Conservation (phyloP, 1,284 basidiomycete species). For the Puccinia sorghi region DNA sequence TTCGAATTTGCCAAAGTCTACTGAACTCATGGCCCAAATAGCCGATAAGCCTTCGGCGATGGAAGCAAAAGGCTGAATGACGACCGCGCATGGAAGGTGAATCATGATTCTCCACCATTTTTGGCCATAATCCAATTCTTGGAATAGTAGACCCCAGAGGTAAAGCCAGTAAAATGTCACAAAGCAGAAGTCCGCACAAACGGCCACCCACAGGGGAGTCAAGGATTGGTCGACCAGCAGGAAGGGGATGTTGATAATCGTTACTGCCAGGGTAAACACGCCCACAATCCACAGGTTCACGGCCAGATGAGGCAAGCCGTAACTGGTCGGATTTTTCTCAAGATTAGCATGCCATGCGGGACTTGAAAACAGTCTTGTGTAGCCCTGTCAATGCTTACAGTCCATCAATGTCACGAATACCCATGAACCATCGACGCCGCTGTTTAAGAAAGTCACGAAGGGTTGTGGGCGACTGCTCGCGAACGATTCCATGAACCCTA, state of each 20-base stretch:
- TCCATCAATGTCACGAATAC: constrained; percentile 56
- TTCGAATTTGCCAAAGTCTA: constrained; percentile 54
- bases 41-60: constrained; percentile 59
- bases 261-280: constrained; percentile 60
- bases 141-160: constrained; percentile 52
- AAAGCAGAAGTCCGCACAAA: constrained; percentile 60
- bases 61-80: constrained; percentile 59
- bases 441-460: constrained; percentile 60
- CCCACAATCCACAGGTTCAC: constrained; percentile 61
- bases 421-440: constrained; percentile 61
- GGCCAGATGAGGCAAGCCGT: constrained; percentile 59
- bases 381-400: constrained; percentile 44
- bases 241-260: constrained; percentile 60
- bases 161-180: constrained; percentile 59
- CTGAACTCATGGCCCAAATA: constrained; percentile 59
- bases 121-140: constrained; percentile 55
- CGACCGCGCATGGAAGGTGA: constrained; percentile 53
- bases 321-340: constrained; percentile 52
- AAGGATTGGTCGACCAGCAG: constrained; percentile 52
- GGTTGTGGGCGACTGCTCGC: constrained; percentile 59
- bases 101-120: constrained; percentile 51
- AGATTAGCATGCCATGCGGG: not conserved
- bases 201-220: constrained; percentile 59
- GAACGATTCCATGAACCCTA: constrained; percentile 60
- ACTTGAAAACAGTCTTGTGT: not conserved